Conservation (phyloP, 2,329 filamentous ascomycete species). For the Penicillium polonicum region DNA sequence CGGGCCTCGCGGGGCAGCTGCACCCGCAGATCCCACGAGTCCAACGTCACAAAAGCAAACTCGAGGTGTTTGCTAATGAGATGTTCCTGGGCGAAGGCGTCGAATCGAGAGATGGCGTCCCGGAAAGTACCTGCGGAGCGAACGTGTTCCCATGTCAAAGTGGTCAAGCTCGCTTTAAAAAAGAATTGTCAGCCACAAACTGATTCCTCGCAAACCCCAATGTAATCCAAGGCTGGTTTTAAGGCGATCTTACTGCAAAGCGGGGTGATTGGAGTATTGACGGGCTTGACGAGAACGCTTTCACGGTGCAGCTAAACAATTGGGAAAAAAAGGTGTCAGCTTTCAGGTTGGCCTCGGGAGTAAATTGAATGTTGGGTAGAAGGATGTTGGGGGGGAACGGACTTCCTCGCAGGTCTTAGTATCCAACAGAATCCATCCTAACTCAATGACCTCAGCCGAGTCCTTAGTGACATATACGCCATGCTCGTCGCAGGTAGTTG, state of each 20-base stretch:
- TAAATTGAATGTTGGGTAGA: slow-evolving; percentile 12
- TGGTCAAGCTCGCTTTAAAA: slow-evolving; percentile 83
- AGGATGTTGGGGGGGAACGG: slow-evolving; percentile 37
- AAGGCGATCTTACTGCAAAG: slow-evolving; percentile 84
- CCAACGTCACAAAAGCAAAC: slow-evolving; percentile 97
- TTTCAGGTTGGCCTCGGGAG: slow-evolving; percentile 10
- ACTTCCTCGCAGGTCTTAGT: slow-evolving; percentile 92
- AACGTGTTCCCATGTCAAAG: slow-evolving; percentile 98
- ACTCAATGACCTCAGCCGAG: slow-evolving; percentile 97
- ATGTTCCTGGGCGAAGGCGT: slow-evolving; percentile 89
- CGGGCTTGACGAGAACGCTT: slow-evolving; percentile 93
- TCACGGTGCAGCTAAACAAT: slow-evolving; percentile 77
- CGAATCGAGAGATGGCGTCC: slow-evolving; percentile 93
- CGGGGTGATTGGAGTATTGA: slow-evolving; percentile 98
- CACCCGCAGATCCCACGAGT: slow-evolving; percentile 97
- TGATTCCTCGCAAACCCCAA: slow-evolving; percentile 18
- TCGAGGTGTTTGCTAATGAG: slow-evolving; percentile 87
- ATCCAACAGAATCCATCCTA: slow-evolving; percentile 95
- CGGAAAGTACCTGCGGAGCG: slow-evolving; percentile 95
- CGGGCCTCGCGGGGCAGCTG: slow-evolving; percentile 96
- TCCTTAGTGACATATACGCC: slow-evolving; percentile 99
- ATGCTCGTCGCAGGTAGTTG: slow-evolving; percentile 98
- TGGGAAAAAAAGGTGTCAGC: slow-evolving; percentile 27
- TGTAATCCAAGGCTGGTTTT: slow-evolving; percentile 8
- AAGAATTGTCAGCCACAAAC: slow-evolving; percentile 27